phyloP scores from a whole-genome alignment of 2,329 filamentous ascomycete species.

The Amylocarpus encephaloides region DNA sequence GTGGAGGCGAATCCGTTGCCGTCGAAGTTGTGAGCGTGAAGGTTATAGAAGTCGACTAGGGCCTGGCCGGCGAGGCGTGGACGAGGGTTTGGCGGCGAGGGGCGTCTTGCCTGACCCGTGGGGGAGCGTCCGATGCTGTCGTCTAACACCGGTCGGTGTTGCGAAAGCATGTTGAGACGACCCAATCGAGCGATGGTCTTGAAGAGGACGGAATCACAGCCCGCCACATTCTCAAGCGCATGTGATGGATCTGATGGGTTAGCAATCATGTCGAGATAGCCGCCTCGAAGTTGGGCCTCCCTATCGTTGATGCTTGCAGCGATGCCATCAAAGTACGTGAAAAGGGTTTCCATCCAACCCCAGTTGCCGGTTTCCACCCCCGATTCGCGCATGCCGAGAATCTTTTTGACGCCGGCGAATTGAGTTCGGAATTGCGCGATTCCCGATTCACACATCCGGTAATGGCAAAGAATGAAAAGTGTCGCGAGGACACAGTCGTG shows the following conservation, averaged over 20 bases:
- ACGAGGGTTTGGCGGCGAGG: conserved; percentile 27
- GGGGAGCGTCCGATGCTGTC: conserved; percentile 27
- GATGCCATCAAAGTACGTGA: conserved; percentile 92
- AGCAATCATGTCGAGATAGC: conserved; percentile 56
- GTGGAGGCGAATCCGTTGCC: conserved; percentile 58
- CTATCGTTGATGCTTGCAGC: conserved; percentile 87
- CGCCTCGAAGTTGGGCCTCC: conserved; percentile 68
- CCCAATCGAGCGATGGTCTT: conserved; percentile 78
- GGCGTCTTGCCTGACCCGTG: conserved; percentile 24
- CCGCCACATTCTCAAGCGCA: conserved; percentile 70
- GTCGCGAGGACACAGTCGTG: conserved; percentile 86
- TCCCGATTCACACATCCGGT: conserved; percentile 88
- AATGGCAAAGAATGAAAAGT: conserved; percentile 80
- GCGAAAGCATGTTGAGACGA: conserved; percentile 76
- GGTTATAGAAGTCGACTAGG: conserved; percentile 44
- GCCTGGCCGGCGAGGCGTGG: conserved; percentile 36
- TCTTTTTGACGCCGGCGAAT: conserved; percentile 86
- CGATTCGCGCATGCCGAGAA: conserved; percentile 69
- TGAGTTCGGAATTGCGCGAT: conserved; percentile 91
- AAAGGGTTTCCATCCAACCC: conserved; percentile 86
- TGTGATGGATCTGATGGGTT: conserved; percentile 53
- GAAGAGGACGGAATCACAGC: conserved; percentile 82
- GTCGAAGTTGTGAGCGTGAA: conserved; percentile 55
- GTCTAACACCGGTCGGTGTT: conserved; percentile 53
- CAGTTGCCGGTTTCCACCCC: conserved; percentile 58